Base-by-base conservation (phyloP, 306 rosid species). In the Dalbergia cultrata region DNA sequence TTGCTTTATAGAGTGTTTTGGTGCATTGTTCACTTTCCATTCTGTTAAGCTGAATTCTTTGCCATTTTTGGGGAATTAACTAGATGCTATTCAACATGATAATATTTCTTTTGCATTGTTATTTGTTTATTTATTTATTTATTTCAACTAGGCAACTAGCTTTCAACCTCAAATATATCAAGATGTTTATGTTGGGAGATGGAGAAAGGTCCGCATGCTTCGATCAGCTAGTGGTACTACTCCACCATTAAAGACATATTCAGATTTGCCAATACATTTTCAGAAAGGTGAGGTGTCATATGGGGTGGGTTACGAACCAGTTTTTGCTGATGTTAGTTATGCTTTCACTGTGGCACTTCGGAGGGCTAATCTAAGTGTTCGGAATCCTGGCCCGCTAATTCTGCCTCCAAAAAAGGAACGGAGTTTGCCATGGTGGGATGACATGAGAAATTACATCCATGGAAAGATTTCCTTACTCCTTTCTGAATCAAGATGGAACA, bases 391-490 rank as follows among this genome's bases (percentile, higher is more conserved):
- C 49, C 89, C 94, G 77, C 89, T 73, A 77, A 79, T 89, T 62
- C 83, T 8, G 78, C 92, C 92, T 9, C 93, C 90, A 8, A 96
- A 96, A 85, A 96, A 92, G 83, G 99, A 96, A 80, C 89, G 91
- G 78, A 93, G 92, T 83, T 90, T 96, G 85, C 99, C 99, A 43
- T 96, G 99, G 99, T 96, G 99, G 99, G 99, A 96, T 86, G 99
- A 96, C 87, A 87, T 90, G 85, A 93, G 99, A 89, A 87, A 92
- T 88, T 96, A 93, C 86, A 92, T 93, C 50, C 99, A 96, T 76
- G 99, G 99, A 83, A 89, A 86, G 69, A 83, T 93, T 84, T 85
- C 92, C 72, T 78, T 96, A 41, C 75, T 64, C 66, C 88, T 96
- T 74, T 82, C 92, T 67, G 97, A 96, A 88, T 86, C 97, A 60